Base-by-base conservation (phyloP, 78 protist species). In the Dictyostelium firmibasis region DNA sequence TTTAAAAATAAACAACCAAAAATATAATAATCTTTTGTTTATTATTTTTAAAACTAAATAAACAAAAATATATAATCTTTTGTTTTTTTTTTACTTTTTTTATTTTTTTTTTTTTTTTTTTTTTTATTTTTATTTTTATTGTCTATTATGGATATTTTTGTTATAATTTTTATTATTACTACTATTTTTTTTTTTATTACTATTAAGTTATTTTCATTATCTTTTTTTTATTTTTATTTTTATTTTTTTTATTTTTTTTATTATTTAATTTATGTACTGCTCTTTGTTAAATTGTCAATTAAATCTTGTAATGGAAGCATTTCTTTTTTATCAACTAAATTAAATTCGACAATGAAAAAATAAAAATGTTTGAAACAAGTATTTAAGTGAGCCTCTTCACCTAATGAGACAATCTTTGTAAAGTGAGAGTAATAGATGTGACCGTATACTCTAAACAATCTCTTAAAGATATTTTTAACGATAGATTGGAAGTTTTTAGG, bases 401-500 rank as follows among this genome's bases (percentile, higher is more conserved):
- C 98, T 25, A 97, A 47, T 4, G 78, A 44, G 11, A 83, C 91
- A 27, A 98, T 91, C 82, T 86, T 43, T 29, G 86, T 79, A 79
- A 98, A 98, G 93, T 99, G 99, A 14, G 92, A 62, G 97, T 98
- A 96, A 92, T 99, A 99, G 78, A 99, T 95, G 85, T 99, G 99
- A 1, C 98, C 99, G 47, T 98, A 99, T 11, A 99, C 99, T 7
- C 99, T 84, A 84, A 98, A 96, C 31, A 97, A 64, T 31, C 97
- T 81, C 76, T 92, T 97, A 93, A 98, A 98, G 50, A 99, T 98
- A 79, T 64, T 96, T 76, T 81, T 57, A 29, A 99, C 98, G 13
- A 92, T 82, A 25, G 31, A 6, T 10, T 35, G 64, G 60, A 99
- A 99, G 79, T 93, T 87, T 93, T 93, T 95, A 10, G 99, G 99